phyloP scores from a whole-genome alignment of 2,329 filamentous ascomycete species.

The Tolypocladium cylindrosporum region DNA sequence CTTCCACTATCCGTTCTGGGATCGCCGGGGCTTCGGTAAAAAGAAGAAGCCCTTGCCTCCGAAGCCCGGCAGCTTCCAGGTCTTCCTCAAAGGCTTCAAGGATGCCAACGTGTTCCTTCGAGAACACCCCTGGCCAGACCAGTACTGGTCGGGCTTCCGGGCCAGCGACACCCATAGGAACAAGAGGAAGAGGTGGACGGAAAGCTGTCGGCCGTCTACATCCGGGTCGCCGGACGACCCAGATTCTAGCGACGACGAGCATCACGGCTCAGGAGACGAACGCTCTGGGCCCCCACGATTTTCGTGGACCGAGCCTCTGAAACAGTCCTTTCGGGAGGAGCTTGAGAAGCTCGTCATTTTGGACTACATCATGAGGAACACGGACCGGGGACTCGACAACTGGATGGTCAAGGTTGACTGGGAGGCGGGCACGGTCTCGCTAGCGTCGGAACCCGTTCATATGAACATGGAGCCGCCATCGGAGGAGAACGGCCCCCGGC shows the following conservation, averaged over 20 bases:
- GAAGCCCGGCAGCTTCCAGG: constrained; percentile 93
- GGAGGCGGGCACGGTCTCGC: constrained; percentile 70
- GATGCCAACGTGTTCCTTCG: constrained; percentile 93
- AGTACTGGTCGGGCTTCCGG: constrained; percentile 62
- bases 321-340: constrained; percentile 89
- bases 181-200: constrained; percentile 66
- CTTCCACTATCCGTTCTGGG: constrained; percentile 98
- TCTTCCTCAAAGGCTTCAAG: constrained; percentile 94
- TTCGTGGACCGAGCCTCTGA: constrained; percentile 78
- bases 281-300: constrained; percentile 49
- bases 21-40: constrained; percentile 76
- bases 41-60: constrained; percentile 79
- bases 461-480: constrained; percentile 49
- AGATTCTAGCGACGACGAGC: constrained; percentile 54
- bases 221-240: constrained; percentile 45
- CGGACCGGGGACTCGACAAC: constrained; percentile 90
- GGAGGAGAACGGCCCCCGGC: constrained; percentile 43
- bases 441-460: constrained; percentile 69
- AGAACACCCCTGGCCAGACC: constrained; percentile 95
- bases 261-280: constrained; percentile 32
- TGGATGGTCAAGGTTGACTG: constrained; percentile 99
- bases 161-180: constrained; percentile 56
- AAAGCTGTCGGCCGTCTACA: constrained; percentile 62
- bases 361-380: constrained; percentile 99
- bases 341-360: constrained; percentile 94